These are phyloP conservation scores for Solanum hybrid DNA, from an alignment of 305 asterid genomes.

Conservation along the genomic window DNA sequence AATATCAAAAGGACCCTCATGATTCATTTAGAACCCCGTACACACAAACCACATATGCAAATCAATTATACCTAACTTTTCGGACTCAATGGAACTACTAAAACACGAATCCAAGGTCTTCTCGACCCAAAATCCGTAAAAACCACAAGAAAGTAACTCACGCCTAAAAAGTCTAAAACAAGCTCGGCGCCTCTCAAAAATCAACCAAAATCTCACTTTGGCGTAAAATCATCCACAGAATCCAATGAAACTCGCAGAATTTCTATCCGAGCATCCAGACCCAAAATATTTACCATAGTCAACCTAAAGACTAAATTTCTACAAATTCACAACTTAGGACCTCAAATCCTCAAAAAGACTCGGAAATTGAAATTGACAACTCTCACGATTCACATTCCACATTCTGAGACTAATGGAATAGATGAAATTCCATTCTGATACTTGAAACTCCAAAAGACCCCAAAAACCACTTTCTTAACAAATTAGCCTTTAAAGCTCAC, in stretches of 20 bases:
- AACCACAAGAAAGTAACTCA: neutral
- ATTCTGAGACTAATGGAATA: neutral
- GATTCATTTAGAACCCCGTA: neutral
- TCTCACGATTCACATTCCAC: too few relatives aligned
- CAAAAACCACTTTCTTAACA: neutral
- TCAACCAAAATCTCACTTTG: neutral
- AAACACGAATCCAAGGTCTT: neutral
- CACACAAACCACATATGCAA: neutral
- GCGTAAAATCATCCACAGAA: neutral
- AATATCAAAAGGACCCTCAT: neutral
- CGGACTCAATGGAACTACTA: neutral
- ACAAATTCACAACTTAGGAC: neutral
- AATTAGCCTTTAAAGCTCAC: too few relatives aligned
- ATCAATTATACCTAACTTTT: neutral
- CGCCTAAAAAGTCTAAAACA: neutral
- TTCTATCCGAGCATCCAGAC: neutral
- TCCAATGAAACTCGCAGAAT: too few relatives aligned
- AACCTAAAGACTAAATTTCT: too few relatives aligned
- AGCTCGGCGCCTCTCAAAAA: neutral
- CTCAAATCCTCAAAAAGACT: neutral
- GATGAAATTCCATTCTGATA: too few relatives aligned
- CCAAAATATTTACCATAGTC: neutral
- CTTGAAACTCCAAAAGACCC: neutral
- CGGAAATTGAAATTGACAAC: neutral
- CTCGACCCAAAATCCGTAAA: neutral